These are phyloP conservation scores for Candida insectalens DNA, from an alignment of 805 yeast species.

Conservation along the genomic window DNA sequence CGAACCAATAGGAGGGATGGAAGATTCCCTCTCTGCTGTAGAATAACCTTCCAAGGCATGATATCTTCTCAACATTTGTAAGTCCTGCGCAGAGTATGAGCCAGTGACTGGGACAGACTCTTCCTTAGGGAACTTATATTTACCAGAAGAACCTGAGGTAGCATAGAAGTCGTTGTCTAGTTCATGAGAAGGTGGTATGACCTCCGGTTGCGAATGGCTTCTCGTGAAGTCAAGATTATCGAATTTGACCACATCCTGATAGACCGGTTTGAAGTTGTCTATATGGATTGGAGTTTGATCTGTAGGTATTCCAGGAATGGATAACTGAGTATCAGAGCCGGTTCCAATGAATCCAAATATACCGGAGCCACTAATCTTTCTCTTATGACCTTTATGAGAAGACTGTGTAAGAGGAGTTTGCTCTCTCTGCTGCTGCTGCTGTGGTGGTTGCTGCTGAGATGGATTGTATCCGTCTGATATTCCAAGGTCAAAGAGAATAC, in stretches of 20 bases:
- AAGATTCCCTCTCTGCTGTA: background rate
- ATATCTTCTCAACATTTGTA: conserved; percentile 21
- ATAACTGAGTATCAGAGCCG: conserved; percentile 48
- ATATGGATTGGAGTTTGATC: conserved; percentile 16
- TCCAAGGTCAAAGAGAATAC: conserved; percentile 21
- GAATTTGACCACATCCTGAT: conserved; percentile 28
- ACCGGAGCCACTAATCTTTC: conserved; percentile 70
- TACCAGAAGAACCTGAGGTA: conserved; percentile 35
- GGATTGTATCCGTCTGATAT: conserved; percentile 24
- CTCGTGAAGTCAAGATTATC: conserved; percentile 16
- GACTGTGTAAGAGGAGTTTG: too few species aligned
- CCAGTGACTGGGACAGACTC: conserved; percentile 16
- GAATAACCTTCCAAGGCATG: conserved; percentile 8
- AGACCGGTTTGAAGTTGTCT: conserved; percentile 20
- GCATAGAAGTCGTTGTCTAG: conserved; percentile 31
- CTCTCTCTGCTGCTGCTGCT: background rate
- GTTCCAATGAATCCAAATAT: conserved; percentile 59
- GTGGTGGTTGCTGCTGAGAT: conserved; percentile 1
- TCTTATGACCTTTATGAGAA: conserved; percentile 31
- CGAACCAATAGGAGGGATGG: background rate
- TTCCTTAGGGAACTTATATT: conserved; percentile 46
- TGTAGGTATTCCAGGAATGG: conserved; percentile 39
- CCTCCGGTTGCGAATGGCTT: conserved; percentile 4
- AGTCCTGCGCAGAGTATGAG: conserved; percentile 32
- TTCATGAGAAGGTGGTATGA: conserved; percentile 3